These are phyloP conservation scores for Mycena pura DNA, from an alignment of 768 basidiomycete genomes.

Conservation along the genomic window DNA sequence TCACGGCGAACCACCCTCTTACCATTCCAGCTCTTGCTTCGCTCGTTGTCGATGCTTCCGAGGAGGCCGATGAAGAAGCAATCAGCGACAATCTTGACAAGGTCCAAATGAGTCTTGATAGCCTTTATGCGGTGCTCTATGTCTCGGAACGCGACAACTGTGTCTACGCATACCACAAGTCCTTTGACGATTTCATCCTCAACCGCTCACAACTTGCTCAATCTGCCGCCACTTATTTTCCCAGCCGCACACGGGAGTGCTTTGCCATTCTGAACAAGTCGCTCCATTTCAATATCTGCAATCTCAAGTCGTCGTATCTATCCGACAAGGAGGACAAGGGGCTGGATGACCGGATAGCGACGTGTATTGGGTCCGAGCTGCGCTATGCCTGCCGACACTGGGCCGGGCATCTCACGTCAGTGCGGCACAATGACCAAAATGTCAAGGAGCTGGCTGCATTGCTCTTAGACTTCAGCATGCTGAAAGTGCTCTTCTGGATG, in stretches of 20 bases:
- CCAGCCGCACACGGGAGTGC: not conserved
- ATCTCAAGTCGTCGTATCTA: not conserved
- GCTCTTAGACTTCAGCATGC: not conserved
- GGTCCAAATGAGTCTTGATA: too few species aligned
- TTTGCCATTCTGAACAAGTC: slow-evolving; percentile 4
- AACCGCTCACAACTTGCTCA: not conserved
- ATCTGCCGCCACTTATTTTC: not conserved
- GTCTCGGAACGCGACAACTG: not conserved
- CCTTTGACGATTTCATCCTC: slow-evolving; percentile 6
- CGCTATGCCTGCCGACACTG: slow-evolving; percentile 12
- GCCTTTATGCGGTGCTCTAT: slow-evolving; percentile 11
- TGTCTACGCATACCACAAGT: slow-evolving; percentile 14
- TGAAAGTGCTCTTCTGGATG: slow-evolving; percentile 17
- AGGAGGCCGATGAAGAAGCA: not conserved
- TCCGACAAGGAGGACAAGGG: not conserved
- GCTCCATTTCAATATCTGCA: slow-evolving; percentile 6
- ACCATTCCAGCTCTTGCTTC: slow-evolving; percentile 2
- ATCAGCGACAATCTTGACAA: not conserved
- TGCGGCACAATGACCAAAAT: not conserved
- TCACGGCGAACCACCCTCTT: slow-evolving; percentile 2
- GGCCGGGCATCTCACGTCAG: not conserved
- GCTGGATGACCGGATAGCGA: not conserved
- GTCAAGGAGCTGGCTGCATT: not conserved
- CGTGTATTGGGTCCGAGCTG: not conserved
- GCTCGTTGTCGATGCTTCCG: not conserved